Evolutionary conservation across 495 filamentous ascomycete species (phyloP), one percentile per base, ranked within the genome.

Genomic region (Trichoderma virens): DNA sequence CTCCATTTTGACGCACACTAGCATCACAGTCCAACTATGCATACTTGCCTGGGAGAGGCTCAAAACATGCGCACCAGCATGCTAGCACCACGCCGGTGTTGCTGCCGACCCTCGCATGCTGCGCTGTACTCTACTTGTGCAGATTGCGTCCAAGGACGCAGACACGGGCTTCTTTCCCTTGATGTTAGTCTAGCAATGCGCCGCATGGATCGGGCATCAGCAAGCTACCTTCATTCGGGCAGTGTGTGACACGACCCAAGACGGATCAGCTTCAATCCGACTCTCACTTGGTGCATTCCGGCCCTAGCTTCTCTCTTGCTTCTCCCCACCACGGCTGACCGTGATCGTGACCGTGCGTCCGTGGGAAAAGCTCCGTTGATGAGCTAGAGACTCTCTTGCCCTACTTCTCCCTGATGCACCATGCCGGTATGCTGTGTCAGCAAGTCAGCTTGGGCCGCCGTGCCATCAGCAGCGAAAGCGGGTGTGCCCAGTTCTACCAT

Each of bases 401-500:
- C 25, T 56, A 8, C 23, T 56, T 56, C 43, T 47, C n/a, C 23
- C 2, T 23, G 13, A 14, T 16, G 45, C 45, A 9, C 45, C 9
- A 20, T 51, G 3, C 11, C 45, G 3, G 18, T 18, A 28, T 16
- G 25, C 27, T 56, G 51, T 30, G 51, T 56, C 51, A 56, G 51
- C 51, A 56, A 30, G 51, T 56, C 51, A 56, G 51, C 51, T 56
- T 56, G 25, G 51, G 51, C 51, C 51, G 51, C 51, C 5, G 51
- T 56, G 25, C 27, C 18, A 56, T 14, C 23, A 16, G 25, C 25
- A 14, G 27, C 27, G 11, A 28, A 28, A 1, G 51, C 13, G 23
- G 51, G 25, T 14, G 51, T 47, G 20, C 43, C 43, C n/a, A 47
- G 43, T 35, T 13, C 34, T 35, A 13, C 34, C 34, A 13, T 13